Base-by-base conservation (phyloP, 192 early-diverging fungal species). In the Coemansia sp. region DNA sequence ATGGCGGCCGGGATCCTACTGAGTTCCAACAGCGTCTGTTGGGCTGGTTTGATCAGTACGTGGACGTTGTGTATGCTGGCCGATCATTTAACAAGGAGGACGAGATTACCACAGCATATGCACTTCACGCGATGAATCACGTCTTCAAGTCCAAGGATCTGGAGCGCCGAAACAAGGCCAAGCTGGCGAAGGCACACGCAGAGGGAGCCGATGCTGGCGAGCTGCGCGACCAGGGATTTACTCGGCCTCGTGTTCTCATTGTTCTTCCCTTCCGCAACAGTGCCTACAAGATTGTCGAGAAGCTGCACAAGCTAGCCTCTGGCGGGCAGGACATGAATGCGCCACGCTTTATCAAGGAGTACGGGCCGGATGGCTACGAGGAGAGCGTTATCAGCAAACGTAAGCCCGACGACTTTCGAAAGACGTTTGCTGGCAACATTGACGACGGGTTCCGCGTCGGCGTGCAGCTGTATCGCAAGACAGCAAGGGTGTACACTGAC, bases 361-460 rank as follows among this genome's bases (percentile, higher is more conserved):
- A 84, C 29, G 63, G 81, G 36, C 67, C 80, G 9, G 81, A 76
- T 17, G 72, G 78, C 7, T 86, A 87, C 11, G 85, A 91, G 42
- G 87, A 88, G 26, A 68, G 56, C 57, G 58, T 50, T 2, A 33
- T 81, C 15, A 82, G 90, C 64, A 68, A 71, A 18, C 84, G 82
- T 48, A 88, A 89, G 41, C 90, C 93, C 12, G 87, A 83, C 1
- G 95, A 98, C 66, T 93, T 83, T 70, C 74, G 87, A 58, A 79
- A 83, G 41, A 94, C 86, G 11, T 98, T 99, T 80, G 84, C 75
- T 7, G 97, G 95, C 40, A 98, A 98, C 72, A 93, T 94, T 66
- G 97, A 98, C 65, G 97, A 99, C 70, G 87, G 86, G 40, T 99
- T 99, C 77, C 83, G 93, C 18, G 81, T 98, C 42, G 97, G 95